Base-by-base conservation (phyloP, 768 basidiomycete genomes). In the Tephrocybe sp. region DNA sequence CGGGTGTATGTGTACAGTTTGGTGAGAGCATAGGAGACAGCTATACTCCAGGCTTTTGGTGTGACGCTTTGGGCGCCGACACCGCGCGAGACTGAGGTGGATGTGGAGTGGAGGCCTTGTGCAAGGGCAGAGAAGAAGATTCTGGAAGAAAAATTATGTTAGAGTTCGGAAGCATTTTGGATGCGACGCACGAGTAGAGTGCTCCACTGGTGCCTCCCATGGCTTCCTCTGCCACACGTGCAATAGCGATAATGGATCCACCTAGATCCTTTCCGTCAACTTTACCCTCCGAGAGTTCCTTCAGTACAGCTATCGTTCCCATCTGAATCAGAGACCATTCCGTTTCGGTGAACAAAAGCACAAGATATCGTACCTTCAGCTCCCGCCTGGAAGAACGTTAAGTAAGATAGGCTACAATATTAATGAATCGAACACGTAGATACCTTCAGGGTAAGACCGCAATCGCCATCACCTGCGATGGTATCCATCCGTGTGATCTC, bases 141-240 rank as follows among this genome's bases (percentile, higher is more conserved):
- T 1, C 92, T 93, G 61, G 1, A 46, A 56, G 22, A 44, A 26
- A 9, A 24, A 47, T 3, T 31, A 7, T 35, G n/a, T 21, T 22
- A 22, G 12, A 3, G 19, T 32, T 28, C 15, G 15, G 9, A 16
- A 31, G 26, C 24, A 18, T 21, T 30, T 37, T 32, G 16, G 41
- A 31, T 28, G 47, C 9, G 9, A 80, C 89, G 50, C 56, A 92
- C 90, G 92, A 93, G 65, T 94, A 96, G 22, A 96, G 66, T 0
- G 92, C 92, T 3, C 93, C 93, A 55, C 87, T 89, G 5, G 93
- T 95, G 27, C 93, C 93, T 11, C 89, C 93, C 93, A 96, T 96
- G 15, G 75, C 73, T 57, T 89, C 85, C 64, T 93, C 90, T 2
- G 87, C 85, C 8, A 86, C 80, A 55, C 82, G 76, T 2, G 93